A percentile compares a stretch with the other conserved stretches of the same genome.
phyloP scores from a whole-genome alignment of 331 rosid species.

The Malus hybrid region DNA sequence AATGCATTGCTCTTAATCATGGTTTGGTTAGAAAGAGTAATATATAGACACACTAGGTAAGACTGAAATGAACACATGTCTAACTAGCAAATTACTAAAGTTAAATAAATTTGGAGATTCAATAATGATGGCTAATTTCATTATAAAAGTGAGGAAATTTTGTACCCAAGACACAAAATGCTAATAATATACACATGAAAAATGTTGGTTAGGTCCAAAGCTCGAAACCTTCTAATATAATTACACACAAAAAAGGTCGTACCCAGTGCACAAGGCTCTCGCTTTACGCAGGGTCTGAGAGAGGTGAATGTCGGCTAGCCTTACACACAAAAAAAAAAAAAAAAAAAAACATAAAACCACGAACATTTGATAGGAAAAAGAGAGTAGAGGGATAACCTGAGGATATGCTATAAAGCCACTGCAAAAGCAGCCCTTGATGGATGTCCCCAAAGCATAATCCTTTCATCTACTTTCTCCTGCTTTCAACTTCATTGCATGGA shows the following conservation, averaged over 20 bases:
- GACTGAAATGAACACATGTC: background rate
- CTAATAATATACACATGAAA: background rate
- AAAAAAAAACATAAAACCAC: too few species aligned
- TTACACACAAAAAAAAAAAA: too few species aligned
- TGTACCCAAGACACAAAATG: background rate
- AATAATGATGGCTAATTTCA: background rate
- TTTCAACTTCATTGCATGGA: background rate
- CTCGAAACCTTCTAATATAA: background rate
- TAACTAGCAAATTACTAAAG: background rate
- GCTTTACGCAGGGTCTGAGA: too few species aligned
- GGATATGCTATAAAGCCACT: background rate
- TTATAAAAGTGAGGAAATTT: background rate
- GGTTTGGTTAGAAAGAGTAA: background rate
- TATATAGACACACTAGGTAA: background rate
- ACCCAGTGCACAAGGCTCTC: too few species aligned
- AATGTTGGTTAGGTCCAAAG: background rate
- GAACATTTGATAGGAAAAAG: background rate
- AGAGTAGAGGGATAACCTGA: background rate
- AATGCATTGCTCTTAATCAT: background rate
- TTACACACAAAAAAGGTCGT: too few species aligned
- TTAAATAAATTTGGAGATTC: background rate
- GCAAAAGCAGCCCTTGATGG: too few species aligned
- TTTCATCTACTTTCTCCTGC: background rate
- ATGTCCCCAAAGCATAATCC: background rate
- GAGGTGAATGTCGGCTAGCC: too few species aligned